Conservation (phyloP, 768 basidiomycete species). For the Infundibulicybe gibba region DNA sequence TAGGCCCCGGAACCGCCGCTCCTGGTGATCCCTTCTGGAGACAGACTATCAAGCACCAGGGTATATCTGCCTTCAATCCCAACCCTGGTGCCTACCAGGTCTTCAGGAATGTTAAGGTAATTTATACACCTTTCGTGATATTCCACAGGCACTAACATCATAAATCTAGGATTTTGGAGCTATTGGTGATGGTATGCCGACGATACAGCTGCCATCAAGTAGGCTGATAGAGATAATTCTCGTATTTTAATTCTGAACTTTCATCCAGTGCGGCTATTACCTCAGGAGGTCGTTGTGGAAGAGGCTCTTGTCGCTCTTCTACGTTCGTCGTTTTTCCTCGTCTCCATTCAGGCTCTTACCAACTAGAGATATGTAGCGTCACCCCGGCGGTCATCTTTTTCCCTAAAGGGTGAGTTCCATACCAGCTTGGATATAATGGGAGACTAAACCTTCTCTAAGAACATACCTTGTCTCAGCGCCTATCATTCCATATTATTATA, state of each 20-base stretch:
- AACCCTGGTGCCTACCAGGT: constrained; percentile 55
- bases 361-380: constrained; percentile 30
- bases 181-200: constrained; percentile 66
- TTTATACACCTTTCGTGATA: constrained; percentile 1
- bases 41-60: constrained; percentile 69
- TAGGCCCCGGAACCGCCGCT: constrained; percentile 49
- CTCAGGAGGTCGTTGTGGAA: constrained; percentile 58
- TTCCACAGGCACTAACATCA: not conserved
- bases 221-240: constrained; percentile 5
- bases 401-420: constrained; percentile 56
- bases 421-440: no score
- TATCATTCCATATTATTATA: constrained; percentile 73
- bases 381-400: constrained; percentile 76
- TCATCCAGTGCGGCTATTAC: constrained; percentile 57
- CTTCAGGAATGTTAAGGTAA: constrained; percentile 71
- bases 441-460: constrained; percentile 25
- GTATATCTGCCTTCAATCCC: constrained; percentile 61
- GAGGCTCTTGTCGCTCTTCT: constrained; percentile 53
- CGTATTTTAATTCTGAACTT: constrained; percentile 6
- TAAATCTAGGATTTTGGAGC: constrained; percentile 33
- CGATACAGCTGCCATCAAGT: constrained; percentile 79
- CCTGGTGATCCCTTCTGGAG: constrained; percentile 66
- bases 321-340: constrained; percentile 34
- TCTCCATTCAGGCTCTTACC: not conserved
- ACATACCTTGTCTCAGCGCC: constrained; percentile 66